Base-by-base conservation (phyloP, 2,329 filamentous ascomycete species). In the Penicillium paneum region DNA sequence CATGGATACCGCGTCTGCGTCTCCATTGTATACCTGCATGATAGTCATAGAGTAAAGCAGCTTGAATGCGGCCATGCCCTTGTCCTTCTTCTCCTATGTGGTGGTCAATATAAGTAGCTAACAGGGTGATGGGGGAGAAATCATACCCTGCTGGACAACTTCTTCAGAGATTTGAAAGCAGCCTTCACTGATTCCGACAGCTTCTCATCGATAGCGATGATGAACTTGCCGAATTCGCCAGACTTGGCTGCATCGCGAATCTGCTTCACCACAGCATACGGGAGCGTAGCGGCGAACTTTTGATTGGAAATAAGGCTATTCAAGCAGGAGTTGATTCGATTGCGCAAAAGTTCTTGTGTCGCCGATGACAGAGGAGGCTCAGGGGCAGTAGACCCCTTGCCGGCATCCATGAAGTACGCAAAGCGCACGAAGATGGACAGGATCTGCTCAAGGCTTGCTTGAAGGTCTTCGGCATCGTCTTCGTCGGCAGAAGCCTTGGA, bases 21-120 rank as follows among this genome's bases (percentile, higher is more conserved):
- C 91, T 24, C 91, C 90, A 65, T 93, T 92, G 75, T 96, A 96
- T 8, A 96, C 81, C 71, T 97, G 91, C 52, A 97, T 80, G 13
- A 97, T 83, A 0, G 91, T 88, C 49, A 97, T 82, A 0, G 90
- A 87, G 69, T 96, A 91, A 1, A 97, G 81, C 34, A 97, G 80
- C 19, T 88, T 87, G 54, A 97, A 82, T 0, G 89, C 89, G 56
- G 85, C 84, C 15, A 78, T 78, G 49, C 67, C 57, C 45, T 68
- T 64, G 24, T 65, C 83, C 29, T 79, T 78, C 40, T 82, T 81
- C 19, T 78, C 69, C 64, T 80, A 72, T 57, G 8, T 83, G 78
- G 50, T 80, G 13, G 52, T 69, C 59, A 67, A 60, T 40, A 35
- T 31, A 13, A 51, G 0, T 11, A 7, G 5, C 4, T 17, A 28